Evolutionary conservation across 208 protist species (phyloP), one percentile per base, ranked within the genome.

Genomic region (Acanthamoeba triangularis): DNA sequence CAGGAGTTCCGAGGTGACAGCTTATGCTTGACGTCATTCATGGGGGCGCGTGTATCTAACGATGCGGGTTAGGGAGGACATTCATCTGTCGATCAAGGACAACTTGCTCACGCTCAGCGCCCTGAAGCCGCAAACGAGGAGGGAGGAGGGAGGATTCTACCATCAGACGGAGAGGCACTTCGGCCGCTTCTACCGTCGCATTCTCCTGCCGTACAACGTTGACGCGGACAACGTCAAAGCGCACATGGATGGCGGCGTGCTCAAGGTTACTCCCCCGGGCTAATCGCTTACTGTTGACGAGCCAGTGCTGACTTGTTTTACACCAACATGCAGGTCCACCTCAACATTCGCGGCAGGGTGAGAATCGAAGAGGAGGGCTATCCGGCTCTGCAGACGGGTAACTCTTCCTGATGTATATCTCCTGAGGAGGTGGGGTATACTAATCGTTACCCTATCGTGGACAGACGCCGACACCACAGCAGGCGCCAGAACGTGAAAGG

Each of bases 111-210:
- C 63, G 20, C 59, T 93, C 25, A 59, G 61, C 59, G 87, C 87
- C 6, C n/a, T 67, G n/a, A 93, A 93, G 37, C 87, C 87, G 13
- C 87, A 93, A 33, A 93, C 87, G 23, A 67, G 87, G 59, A 23
- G 61, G 25, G 87, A 93, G 37, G 87, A 67, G 14, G 63, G 63
- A 41, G 87, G 61, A 2, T 93, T 76, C 87, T 74, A 93, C 87
- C 87, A 93, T 25, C 87, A 93, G 35, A 52, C n/a, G 28, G 87
- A 93, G 59, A 67, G 87, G 23, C 87, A 74, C 23, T 93, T 93
- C 25, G 87, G 87, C 4, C 52, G 87, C 33, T 93, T 93, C 59
- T 93, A 76, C 87, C 87, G 87, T n/a, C 54, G 63, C 10, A 23
- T 93, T 14, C 37, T 76, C 20, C 59, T 93, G 11, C 87, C 87